These are phyloP conservation scores for Didymosphaeria variabile DNA, from an alignment of 2,329 filamentous ascomycete genomes.

Conservation along the genomic window DNA sequence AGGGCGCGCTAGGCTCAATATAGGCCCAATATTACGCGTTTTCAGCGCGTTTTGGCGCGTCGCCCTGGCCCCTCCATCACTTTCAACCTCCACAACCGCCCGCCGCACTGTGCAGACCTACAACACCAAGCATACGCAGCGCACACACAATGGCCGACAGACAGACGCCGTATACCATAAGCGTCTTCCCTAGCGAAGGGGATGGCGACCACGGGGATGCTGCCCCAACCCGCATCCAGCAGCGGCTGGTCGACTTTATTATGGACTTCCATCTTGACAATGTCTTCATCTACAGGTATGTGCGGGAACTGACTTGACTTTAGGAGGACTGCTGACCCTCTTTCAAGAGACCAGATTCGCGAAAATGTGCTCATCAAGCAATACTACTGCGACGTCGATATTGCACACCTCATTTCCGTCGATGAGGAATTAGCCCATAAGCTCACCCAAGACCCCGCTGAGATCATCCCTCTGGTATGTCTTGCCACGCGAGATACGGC, in stretches of 20 bases:
- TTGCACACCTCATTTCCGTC: constrained; percentile 93
- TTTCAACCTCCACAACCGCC: constrained; percentile 7
- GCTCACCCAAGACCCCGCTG: constrained; percentile 86
- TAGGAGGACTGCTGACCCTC: constrained; percentile 42
- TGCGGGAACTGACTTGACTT: not conserved
- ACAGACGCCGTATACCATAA: constrained; percentile 85
- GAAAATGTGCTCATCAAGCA: constrained; percentile 95
- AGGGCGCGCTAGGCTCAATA: constrained; percentile 2
- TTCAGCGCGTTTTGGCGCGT: constrained; percentile 15
- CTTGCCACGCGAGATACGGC: not conserved
- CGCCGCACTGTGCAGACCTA: constrained; percentile 12
- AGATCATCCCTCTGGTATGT: constrained; percentile 87
- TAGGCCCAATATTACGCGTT: constrained; percentile 1
- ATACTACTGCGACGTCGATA: constrained; percentile 95
- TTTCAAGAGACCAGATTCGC: constrained; percentile 83
- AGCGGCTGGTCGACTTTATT: constrained; percentile 87
- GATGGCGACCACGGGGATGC: constrained; percentile 45
- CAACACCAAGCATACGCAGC: not conserved
- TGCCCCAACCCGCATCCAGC: constrained; percentile 65
- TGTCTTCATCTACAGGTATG: constrained; percentile 85
- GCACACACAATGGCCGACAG: constrained; percentile 64
- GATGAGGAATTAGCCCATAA: constrained; percentile 94
- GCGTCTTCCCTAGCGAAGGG: constrained; percentile 69
- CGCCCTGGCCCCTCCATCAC: not conserved
- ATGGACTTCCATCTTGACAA: constrained; percentile 95